Evolutionary conservation across 148 eudicot genomes (phyloP), one percentile per base, ranked within the genome.

Genomic region (Rhododendron simsii): DNA sequence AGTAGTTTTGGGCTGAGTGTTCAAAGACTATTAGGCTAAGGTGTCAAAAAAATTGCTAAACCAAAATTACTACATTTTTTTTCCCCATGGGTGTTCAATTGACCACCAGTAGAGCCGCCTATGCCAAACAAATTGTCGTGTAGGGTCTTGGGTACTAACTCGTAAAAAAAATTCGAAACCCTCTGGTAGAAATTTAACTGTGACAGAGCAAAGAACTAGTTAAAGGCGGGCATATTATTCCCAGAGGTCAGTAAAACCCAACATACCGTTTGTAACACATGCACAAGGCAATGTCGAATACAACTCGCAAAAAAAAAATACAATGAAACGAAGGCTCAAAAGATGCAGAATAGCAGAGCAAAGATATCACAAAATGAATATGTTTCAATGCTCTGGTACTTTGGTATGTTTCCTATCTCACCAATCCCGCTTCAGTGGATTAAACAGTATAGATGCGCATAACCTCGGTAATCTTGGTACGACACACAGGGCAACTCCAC

Each of bases 401-500:
- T 14, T 13, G 37, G 16, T 65, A 5, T 53, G 65, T 1, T 83
- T 83, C 15, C 44, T 45, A 67, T 39, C 6, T 39, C 67, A 84
- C 4, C 80, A 48, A 84, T 75, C 47, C n/a, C 53, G 80, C 81
- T 55, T 75, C 88, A 74, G 41, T 63, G 26, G 26, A 33, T 90
- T 89, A 97, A 84, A 95, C 98, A 90, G 95, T 86, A 86, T 93
- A 97, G 21, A 97, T 90, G 88, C 95, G 89, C 39, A 97, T 86
- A 74, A 97, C 86, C 81, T 95, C 98, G 86, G 92, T 95, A 33
- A 97, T 93, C 83, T 92, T 90, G 86, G 96, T 80, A 30, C 99
- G 96, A 75, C 98, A 97, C n/a, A 97, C 95, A 21, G 98, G 99
- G 88, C 98, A 95, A 28, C 99, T 41, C 45, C 7, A 6, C 7